Conservation (phyloP, 2,329 filamentous ascomycete species). For the Nigrospora oryzae region DNA sequence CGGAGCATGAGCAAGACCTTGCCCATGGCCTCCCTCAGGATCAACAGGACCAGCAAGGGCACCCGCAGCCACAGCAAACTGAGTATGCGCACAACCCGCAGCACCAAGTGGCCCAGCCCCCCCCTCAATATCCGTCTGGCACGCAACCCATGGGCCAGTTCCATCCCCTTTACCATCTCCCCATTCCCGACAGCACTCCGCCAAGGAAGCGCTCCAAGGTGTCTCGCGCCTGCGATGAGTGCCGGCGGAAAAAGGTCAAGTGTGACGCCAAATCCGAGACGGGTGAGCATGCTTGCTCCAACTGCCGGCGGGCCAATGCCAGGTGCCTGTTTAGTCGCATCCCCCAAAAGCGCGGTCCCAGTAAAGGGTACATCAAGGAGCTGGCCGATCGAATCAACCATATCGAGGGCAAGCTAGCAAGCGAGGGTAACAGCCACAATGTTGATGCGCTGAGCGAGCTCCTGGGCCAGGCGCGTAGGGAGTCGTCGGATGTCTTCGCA, state of each 20-base stretch:
- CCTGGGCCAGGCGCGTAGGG: slow-evolving; percentile 21
- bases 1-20: slow-evolving; percentile 27
- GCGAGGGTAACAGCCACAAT: slow-evolving; percentile 28
- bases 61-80: slow-evolving; percentile 19
- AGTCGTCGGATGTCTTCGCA: slow-evolving; percentile 42
- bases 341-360: slow-evolving; percentile 81
- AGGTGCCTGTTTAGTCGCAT: slow-evolving; percentile 78
- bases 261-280: slow-evolving; percentile 75
- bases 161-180: slow-evolving; percentile 3
- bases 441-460: slow-evolving; percentile 36
- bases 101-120: not conserved
- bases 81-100: slow-evolving; percentile 9
- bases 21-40: slow-evolving; percentile 24
- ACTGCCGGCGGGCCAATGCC: slow-evolving; percentile 70
- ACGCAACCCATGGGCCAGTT: slow-evolving; percentile 22
- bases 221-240: slow-evolving; percentile 83
- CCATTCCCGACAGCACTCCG: slow-evolving; percentile 48
- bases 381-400: slow-evolving; percentile 76
- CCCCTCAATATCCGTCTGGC: slow-evolving; percentile 29
- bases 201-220: slow-evolving; percentile 77
- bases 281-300: slow-evolving; percentile 58
- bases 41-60: slow-evolving; percentile 16
- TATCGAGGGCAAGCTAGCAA: slow-evolving; percentile 69
- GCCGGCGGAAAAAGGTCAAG: slow-evolving; percentile 80
- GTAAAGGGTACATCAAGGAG: slow-evolving; percentile 93